Evolutionary conservation across 2,329 filamentous ascomycete species (phyloP), one percentile per base, ranked within the genome.

Genomic region (Xylaria polymorpha): DNA sequence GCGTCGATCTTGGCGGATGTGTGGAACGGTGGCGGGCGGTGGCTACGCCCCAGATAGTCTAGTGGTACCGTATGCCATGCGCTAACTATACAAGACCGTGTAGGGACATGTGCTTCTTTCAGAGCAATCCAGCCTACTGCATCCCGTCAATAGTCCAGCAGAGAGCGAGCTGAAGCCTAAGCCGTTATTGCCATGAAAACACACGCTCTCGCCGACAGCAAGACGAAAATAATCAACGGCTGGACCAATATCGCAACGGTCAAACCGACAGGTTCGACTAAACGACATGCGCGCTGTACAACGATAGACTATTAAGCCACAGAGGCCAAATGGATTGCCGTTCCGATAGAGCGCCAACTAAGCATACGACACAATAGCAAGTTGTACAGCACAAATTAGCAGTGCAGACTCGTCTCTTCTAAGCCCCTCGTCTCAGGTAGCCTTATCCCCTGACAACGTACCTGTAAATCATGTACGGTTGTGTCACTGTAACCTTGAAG

Each of bases 111-210:
- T 37, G 60, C 55, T 46, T 35, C 32, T 61, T 59, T 50, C 39
- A 60, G 55, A 62, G 58, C 32, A 46, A 57, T 57, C 64, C 58
- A 70, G 68, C 60, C 64, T 22, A 50, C 68, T 70, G 61, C 58
- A 61, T 25, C 14, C 12, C 44, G 32, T 65, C 65, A 65, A 68
- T 68, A 68, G 61, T 64, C 25, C 32, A 51, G 25, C 37, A 56
- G 57, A 59, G 22, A 51, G 41, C n/a, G 58, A 63, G 66, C 68
- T 70, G 68, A 70, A 39, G 61, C 39, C 48, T 15, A 50, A 51
- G 61, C 39, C n/a, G 25, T 20, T 29, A 44, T 37, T 22, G 44
- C 20, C 20, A 58, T 44, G 35, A 59, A 53, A 51, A n/a, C 22
- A 32, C 29, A 64, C 64, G 61, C 51, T 61, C 20, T 58, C 43